phyloP scores from a whole-genome alignment of 108 stramenopile genomes.

The Discostella stelligeroides region DNA sequence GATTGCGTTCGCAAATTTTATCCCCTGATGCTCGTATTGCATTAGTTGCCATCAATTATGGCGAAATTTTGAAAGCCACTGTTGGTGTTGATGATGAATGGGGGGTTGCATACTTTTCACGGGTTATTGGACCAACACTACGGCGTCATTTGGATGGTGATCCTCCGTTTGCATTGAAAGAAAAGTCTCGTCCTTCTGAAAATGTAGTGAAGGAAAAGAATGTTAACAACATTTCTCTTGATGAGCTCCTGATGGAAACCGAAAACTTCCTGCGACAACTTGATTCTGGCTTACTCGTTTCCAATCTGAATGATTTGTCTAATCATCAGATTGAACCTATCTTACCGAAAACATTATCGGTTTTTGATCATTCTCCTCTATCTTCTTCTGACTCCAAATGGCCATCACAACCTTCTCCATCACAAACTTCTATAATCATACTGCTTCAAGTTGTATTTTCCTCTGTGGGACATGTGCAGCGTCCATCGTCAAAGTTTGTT shows the following conservation, averaged over 20 bases:
- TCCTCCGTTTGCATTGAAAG: slow-evolving; percentile 18
- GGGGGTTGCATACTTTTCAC: slow-evolving; percentile 70
- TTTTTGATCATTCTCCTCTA: slow-evolving; percentile 44
- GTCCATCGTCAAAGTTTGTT: slow-evolving; percentile 85
- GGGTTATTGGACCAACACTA: slow-evolving; percentile 56
- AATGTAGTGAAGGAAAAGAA: background rate
- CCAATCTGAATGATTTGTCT: slow-evolving; percentile 7
- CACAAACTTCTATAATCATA: slow-evolving; percentile 72
- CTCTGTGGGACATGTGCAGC: slow-evolving; percentile 87
- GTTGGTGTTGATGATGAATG: slow-evolving; percentile 77
- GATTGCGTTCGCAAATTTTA: slow-evolving; percentile 51
- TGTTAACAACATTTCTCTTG: slow-evolving; percentile 19
- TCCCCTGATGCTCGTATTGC: slow-evolving; percentile 92
- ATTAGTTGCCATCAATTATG: slow-evolving; percentile 81
- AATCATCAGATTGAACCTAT: slow-evolving; percentile 42
- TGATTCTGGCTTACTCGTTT: slow-evolving; percentile 55
- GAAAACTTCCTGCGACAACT: slow-evolving; percentile 51
- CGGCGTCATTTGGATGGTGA: slow-evolving; percentile 16
- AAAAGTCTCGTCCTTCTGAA: background rate
- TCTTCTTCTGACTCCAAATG: background rate
- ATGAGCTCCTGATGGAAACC: slow-evolving; percentile 51
- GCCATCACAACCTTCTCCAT: slow-evolving; percentile 31
- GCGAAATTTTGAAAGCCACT: slow-evolving; percentile 65
- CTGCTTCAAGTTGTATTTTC: slow-evolving; percentile 87
- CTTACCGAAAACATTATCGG: slow-evolving; percentile 43